Percentiles rank a stretch among this genome's conserved stretches.
Evolutionary conservation across 768 basidiomycete species (phyloP).

Genomic region (Tylopilus felleus): DNA sequence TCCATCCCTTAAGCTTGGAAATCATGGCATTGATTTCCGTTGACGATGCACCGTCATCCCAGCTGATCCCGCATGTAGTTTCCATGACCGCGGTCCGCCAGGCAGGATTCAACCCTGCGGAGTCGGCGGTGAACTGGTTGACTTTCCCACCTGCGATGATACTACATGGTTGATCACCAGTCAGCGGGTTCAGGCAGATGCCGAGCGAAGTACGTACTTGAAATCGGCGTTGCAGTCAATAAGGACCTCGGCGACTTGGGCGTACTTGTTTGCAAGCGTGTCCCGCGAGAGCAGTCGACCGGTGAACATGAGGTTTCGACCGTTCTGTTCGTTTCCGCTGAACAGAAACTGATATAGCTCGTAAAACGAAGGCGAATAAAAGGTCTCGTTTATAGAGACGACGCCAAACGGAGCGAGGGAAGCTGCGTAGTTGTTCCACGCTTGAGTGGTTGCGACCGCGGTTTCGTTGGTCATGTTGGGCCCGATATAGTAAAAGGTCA

Average conservation of each 20-base stretch:
- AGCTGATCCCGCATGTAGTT: conserved; percentile 15
- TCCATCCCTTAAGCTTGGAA: conserved; percentile 14
- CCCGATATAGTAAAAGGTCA: conserved; percentile 24
- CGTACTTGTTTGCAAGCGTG: conserved; percentile 2
- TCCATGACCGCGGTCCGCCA: conserved; percentile 44
- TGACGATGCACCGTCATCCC: conserved; percentile 24
- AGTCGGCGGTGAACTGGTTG: conserved; percentile 33
- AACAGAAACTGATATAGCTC: neutral
- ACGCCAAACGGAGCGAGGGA: conserved; percentile 11
- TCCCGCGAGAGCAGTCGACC: conserved; percentile 12
- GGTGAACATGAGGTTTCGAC: conserved; percentile 3
- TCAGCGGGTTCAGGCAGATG: neutral
- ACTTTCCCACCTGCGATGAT: conserved; percentile 44
- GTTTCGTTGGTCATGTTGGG: conserved; percentile 37
- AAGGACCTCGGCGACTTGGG: conserved; percentile 2
- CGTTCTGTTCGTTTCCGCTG: neutral
- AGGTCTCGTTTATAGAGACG: neutral
- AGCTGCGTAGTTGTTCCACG: conserved; percentile 30
- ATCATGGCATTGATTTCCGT: conserved; percentile 13
- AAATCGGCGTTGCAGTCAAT: conserved; percentile 3
- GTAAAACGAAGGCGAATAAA: conserved; percentile 5
- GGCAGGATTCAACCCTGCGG: conserved; percentile 14
- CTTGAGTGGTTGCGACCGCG: conserved; percentile 34
- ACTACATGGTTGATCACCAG: conserved; percentile 20
- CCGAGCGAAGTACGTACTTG: neutral